Evolutionary conservation across 2,329 filamentous ascomycete genomes (phyloP), one percentile per base, ranked within the genome.

Genomic region (Fusarium sambucinum): DNA sequence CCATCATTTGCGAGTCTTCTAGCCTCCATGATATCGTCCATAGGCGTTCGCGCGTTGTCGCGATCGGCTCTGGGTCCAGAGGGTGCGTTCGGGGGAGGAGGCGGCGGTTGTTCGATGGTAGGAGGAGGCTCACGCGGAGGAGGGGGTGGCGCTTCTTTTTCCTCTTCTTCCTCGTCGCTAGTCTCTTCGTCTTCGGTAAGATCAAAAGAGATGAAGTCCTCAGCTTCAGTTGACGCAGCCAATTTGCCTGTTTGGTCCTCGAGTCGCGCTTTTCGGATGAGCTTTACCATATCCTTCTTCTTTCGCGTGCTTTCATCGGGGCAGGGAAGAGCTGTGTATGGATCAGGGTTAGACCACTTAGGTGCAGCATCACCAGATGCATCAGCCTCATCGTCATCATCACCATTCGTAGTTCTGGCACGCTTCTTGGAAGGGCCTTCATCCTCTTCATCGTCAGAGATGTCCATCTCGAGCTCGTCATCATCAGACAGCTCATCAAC

Each of bases 321-420:
- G 9, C 93, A 94, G 11, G 95, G 95, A 12, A 97, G 83, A 3
- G 89, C 92, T 8, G 93, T 97, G 79, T 98, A 97, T 0, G 94
- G 94, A 77, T 98, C 95, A 5, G 95, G 94, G 72, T 98, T 98
- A 6, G 94, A 97, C 95, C 95, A 98, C 77, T 92, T 94, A 5
- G 94, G 93, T 7, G 77, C 79, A 16, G 82, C 80, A 55, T 83
- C 82, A 23, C 78, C 74, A n/a, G 80, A 76, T 11, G 77, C 77
- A 17, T 73, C 66, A 6, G 76, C 65, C 3, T 70, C 70, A 12
- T 73, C 8, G 0, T 33, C 77, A 17, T 73, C 66, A 16, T 73
- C 66, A 4, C 70, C 70, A 10, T 73, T 38, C 2, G 35, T 52
- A 6, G 45, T 78, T 66, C 73, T 75, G 68, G 70, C 73, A 58